Base-by-base conservation (phyloP, 1,284 basidiomycete species). In the Neolentinus lepideus region DNA sequence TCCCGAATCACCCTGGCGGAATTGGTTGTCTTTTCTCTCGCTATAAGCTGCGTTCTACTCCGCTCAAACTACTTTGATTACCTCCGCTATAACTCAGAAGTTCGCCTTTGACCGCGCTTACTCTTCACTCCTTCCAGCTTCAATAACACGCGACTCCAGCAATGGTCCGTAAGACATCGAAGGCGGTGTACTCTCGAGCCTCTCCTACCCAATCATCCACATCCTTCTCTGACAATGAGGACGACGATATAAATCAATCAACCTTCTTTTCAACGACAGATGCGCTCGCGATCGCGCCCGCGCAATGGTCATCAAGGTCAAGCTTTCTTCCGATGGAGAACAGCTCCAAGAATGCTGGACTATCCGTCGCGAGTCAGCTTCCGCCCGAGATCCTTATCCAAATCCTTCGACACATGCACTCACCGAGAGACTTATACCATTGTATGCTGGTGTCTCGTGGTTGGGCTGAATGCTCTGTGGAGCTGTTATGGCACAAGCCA, bases 391-490 rank as follows among this genome's bases (percentile, higher is more conserved):
- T 98, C 46, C 83, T 98, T 61, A 88, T 94, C n/a, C 86, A 98
- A 73, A 90, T 98, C 63, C 81, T 99, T 62, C 90, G 88, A 58
- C 85, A 94, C 62, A 77, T 99, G 11, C 83, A 90, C 57, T 78
- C 81, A 0, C 75, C 85, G 22, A 77, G 79, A 55, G 91, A 96
- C 71, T 78, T 97, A 43, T 83, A 89, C 61, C 77, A 79, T 59
- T 80, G 84, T 51, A 78, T 97, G 57, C 83, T 90, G 55, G 95
- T 98, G 31, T 94, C 88, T 35, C 86, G 92, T 56, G 79, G 86
- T 12, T 99, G 97, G 95, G 98, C 94, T 75, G 86, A 95, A 65
- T 96, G 94, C 69, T 88, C 93, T 8, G 94, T 96, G 54, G 94
- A 98, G 69, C 79, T 98, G 19, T 79, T 99, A 21, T 99, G 96